Evolutionary conservation across 768 basidiomycete species (phyloP), one percentile per base, ranked within the genome.

Genomic region (Lactarius tabidus): DNA sequence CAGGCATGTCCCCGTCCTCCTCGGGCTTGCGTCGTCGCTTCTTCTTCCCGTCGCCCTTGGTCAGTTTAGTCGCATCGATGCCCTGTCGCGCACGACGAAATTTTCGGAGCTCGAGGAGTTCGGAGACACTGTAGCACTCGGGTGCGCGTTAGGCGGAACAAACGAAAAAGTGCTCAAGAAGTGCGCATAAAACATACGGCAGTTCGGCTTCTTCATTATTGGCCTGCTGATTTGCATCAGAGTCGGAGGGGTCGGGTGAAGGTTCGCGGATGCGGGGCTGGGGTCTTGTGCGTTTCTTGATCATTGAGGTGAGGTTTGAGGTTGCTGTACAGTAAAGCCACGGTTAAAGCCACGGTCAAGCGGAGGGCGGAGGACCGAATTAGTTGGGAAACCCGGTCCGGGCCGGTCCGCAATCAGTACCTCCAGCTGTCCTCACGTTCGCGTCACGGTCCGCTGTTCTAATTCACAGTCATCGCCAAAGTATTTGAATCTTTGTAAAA

Each of bases 21-120:
- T 83, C 84, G 23, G 76, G 72, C 18, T 76, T 76, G 57, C 81
- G 78, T 72, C 86, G 85, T 72, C 82, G 83, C 78, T 84, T 89
- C 80, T 85, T 89, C 78, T 84, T 88, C 10, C 74, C 80, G 71
- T 93, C 94, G 0, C 95, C 96, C 67, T 89, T 87, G 74, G 88
- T 92, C 17, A 99, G 9, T 36, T 36, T 36, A 2, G 36, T 36
- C 5, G 36, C 36, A 36, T 36, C 36, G 36, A 36, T 36, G 5
- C 36, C 36, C 36, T 36, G 36, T 36, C 36, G 36, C 36, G 10
- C 36, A 36, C 36, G 36, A 36, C 36, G 36, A 36, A 36, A 36
- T 36, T 36, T 36, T 6, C 36, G 36, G 12, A 36, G 36, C 36
- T 36, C 36, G 36, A 36, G 36, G 6, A 36, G 36, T 10, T 36